Base-by-base conservation (phyloP, 371 early-diverging fungal genomes). In the Furculomyces boomerangus region DNA sequence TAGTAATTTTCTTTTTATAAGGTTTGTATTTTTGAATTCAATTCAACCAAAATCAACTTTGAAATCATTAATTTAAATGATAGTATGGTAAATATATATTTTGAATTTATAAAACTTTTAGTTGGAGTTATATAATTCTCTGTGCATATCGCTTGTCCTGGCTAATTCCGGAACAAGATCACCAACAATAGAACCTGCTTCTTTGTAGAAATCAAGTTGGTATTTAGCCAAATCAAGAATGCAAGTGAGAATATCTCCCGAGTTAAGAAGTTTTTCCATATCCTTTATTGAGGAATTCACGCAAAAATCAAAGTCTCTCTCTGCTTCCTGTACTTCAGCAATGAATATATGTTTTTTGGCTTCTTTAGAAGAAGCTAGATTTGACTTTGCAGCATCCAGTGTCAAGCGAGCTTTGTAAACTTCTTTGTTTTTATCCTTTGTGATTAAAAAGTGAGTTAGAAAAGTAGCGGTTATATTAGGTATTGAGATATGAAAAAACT, bases 131-230 rank as follows among this genome's bases (percentile, higher is more conserved):
- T 82, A 87, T 43, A 87, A 62, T 1, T 88, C 81, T 55, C 91
- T 90, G 63, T 90, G 91, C 2, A 88, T 88, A 30, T 82, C 83
- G 56, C 83, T 79, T 55, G 90, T 82, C 72, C 90, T 90, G 59
- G 90, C 90, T 41, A 94, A 79, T 63, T 94, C 92, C 1, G 92
- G 92, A 22, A 80, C 78, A 39, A 93, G 65, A 50, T 86, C 89
- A 20, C 79, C 61, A 59, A 94, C 65, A 18, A 81, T 59, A 49
- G 84, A 84, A 48, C 81, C 78, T 3, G 84, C 83, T 64, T 81
- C 80, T 70, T 88, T 85, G 72, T 79, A 86, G 72, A 78, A 90
- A 18, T 70, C 72, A 30, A 87, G 72, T 68, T 93, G 92, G 16
- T 84, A 85, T n/a, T 79, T 76, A 22, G 86, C 85, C 44, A 92